A percentile compares a stretch with the other conserved stretches of the same genome.
Conservation (phyloP, 169 alveolate species). For the Miamiensis avidus region DNA sequence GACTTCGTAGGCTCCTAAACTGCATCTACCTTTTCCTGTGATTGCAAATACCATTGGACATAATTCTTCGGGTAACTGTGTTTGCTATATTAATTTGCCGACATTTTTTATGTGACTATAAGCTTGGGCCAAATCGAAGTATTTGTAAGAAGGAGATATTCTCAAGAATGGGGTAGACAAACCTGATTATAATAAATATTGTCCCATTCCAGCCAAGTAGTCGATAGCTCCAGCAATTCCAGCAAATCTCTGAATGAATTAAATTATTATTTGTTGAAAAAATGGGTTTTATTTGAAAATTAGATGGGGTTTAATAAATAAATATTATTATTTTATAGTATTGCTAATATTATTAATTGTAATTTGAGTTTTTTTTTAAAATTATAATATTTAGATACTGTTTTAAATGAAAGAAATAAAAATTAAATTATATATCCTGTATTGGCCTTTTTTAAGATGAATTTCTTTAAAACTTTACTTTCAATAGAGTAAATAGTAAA, state of each 20-base stretch:
- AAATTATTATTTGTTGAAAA: no score
- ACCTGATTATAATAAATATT: slow-evolving; percentile 51
- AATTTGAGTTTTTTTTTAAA: no score
- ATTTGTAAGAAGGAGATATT: slow-evolving; percentile 65
- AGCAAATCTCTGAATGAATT: slow-evolving; percentile 62
- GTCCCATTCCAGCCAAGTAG: slow-evolving; percentile 74
- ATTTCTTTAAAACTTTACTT: no score
- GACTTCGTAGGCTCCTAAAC: slow-evolving; percentile 73
- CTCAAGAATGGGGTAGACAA: slow-evolving; percentile 62
- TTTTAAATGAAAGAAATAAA: no score
- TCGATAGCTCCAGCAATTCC: slow-evolving; percentile 80
- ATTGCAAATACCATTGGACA: slow-evolving; percentile 76
- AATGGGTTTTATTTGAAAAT: no score
- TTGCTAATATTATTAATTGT: no score
- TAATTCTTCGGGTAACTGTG: slow-evolving; percentile 60
- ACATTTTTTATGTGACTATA: slow-evolving; percentile 42
- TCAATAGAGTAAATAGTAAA: no score
- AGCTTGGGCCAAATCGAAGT: slow-evolving; percentile 52
- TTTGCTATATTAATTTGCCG: slow-evolving; percentile 49
- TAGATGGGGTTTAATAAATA: no score
- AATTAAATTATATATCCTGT: no score
- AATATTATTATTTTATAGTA: no score
- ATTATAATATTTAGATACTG: no score
- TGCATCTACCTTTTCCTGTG: slow-evolving; percentile 74
- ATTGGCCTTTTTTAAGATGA: no score